Base-by-base conservation (phyloP, 306 rosid genomes). In the Oemleria cerasiformis region DNA sequence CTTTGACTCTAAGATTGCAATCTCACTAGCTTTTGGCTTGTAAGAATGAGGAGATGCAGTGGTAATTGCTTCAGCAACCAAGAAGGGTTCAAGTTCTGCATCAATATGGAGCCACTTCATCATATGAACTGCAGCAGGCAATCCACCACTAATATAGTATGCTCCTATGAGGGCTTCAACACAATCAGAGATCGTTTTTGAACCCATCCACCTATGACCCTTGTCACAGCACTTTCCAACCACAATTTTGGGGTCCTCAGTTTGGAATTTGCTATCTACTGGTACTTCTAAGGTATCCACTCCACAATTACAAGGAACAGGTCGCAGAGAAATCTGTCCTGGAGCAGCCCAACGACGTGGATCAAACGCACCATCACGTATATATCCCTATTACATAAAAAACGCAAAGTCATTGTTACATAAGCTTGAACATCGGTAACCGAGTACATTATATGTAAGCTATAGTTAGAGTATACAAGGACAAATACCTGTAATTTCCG, bases 261-360 rank as follows among this genome's bases (percentile, higher is more conserved):
- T 78, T 30, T 80, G 87, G 82, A 91, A 94, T 68, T 86, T 86
- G 42, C 6, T 70, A 61, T 88, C 90, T 64, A 85, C 64, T 61
- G 99, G 96, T 13, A 94, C 99, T 83, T 91, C 97, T 62, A 19
- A 75, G 43, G 88, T 82, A 71, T 91, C 99, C 78, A 94, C 84
- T 85, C 85, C 90, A 50, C 97, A 91, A 74, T 85, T 74, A 82
- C 99, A 94, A 68, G 65, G 71, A 78, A 83, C 88, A 30, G 86
- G 63, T 19, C 85, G 83, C 71, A 86, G 49, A 50, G 86, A 75
- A 75, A 20, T 64, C 68, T 94, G 96, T 74, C 97, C 99, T 0
- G 99, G 97, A 77, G 97, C 97, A 81, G 80, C 80, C 99, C 99
- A 94, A 42, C 99, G 96, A 38, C 96, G 96, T 11, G 97, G 96